These are phyloP conservation scores for Cucurbita pepo DNA, from an alignment of 306 rosid genomes.

Conservation along the genomic window DNA sequence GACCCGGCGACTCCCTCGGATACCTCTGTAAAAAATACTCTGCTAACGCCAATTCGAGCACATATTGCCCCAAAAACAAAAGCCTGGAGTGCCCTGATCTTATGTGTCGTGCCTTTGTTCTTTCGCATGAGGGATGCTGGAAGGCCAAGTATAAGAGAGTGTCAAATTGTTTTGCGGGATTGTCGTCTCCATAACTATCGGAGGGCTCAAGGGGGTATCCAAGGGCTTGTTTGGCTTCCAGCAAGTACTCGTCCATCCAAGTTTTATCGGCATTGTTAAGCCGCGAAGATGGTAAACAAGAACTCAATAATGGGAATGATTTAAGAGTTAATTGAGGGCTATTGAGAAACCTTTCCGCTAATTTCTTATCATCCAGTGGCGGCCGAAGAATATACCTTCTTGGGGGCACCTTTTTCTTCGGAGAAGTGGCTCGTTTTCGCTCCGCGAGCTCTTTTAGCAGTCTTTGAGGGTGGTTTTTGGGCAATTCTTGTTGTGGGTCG, in stretches of 20 bases:
- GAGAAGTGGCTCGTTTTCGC: slow-evolving; percentile 58
- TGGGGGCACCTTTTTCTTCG: slow-evolving; percentile 55
- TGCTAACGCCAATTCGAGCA: slow-evolving; percentile 57
- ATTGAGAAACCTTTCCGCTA: slow-evolving; percentile 66
- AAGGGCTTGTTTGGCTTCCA: slow-evolving; percentile 86
- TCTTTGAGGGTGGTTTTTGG: slow-evolving; percentile 64
- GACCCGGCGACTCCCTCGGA: slow-evolving; percentile 95
- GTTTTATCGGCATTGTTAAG: slow-evolving; percentile 65
- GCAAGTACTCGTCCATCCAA: slow-evolving; percentile 87
- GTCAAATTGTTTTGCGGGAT: slow-evolving; percentile 82
- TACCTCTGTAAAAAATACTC: slow-evolving; percentile 84
- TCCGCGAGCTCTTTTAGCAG: slow-evolving; percentile 86
- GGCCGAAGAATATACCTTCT: slow-evolving; percentile 57
- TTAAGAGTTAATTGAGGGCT: slow-evolving; percentile 81
- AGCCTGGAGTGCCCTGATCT: slow-evolving; percentile 74
- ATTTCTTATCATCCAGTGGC: slow-evolving; percentile 66
- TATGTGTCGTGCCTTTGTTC: slow-evolving; percentile 63
- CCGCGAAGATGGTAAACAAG: slow-evolving; percentile 72
- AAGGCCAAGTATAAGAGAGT: slow-evolving; percentile 79
- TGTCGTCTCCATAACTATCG: slow-evolving; percentile 51
- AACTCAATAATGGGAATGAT: slow-evolving; percentile 70
- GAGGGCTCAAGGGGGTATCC: slow-evolving; percentile 86
- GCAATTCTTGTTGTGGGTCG: slow-evolving; percentile 51
- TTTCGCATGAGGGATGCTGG: slow-evolving; percentile 83
- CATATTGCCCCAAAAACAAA: slow-evolving; percentile 73